A percentile compares a stretch with the other conserved stretches of the same genome.
These are phyloP conservation scores for Rhynchosporium agropyri DNA, from an alignment of 2,329 filamentous ascomycete genomes.

Conservation along the genomic window DNA sequence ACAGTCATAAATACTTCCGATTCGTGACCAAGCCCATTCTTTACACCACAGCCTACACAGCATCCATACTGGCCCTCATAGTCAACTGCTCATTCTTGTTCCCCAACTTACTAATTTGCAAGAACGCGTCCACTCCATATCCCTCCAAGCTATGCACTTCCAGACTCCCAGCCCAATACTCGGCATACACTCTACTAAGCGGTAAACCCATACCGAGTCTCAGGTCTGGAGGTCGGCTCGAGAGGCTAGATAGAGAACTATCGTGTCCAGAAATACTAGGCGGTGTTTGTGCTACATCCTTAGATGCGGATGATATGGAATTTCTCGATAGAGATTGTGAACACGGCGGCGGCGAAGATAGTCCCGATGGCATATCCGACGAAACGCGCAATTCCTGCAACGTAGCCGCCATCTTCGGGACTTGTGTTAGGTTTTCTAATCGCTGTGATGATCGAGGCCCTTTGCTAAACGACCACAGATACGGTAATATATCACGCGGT, in stretches of 20 bases:
- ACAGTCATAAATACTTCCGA: too few species aligned
- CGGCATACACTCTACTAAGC: slow-evolving; percentile 90
- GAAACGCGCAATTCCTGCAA: slow-evolving; percentile 76
- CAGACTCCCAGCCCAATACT: slow-evolving; percentile 95
- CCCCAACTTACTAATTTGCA: slow-evolving; percentile 93
- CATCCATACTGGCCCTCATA: slow-evolving; percentile 76
- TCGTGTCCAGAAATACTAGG: slow-evolving; percentile 29
- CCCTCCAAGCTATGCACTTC: slow-evolving; percentile 92
- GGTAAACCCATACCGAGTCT: slow-evolving; percentile 91
- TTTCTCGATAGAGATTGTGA: not conserved
- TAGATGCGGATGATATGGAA: not conserved
- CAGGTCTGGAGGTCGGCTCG: slow-evolving; percentile 81
- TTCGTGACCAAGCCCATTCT: not conserved
- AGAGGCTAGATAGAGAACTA: slow-evolving; percentile 74
- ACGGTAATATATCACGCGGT: slow-evolving; percentile 78
- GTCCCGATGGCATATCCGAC: slow-evolving; percentile 16
- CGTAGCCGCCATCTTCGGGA: slow-evolving; percentile 90
- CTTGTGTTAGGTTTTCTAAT: slow-evolving; percentile 81
- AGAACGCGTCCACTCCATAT: slow-evolving; percentile 92
- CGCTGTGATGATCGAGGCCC: slow-evolving; percentile 77
- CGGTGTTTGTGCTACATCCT: not conserved
- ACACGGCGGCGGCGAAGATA: slow-evolving; percentile 8
- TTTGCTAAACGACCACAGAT: slow-evolving; percentile 97
- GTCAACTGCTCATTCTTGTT: slow-evolving; percentile 97
- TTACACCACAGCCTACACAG: slow-evolving; percentile 48